Evolutionary conservation across 805 yeast species (phyloP), one percentile per base, ranked within the genome.

Genomic region (Metschnikowia lochheadii): DNA sequence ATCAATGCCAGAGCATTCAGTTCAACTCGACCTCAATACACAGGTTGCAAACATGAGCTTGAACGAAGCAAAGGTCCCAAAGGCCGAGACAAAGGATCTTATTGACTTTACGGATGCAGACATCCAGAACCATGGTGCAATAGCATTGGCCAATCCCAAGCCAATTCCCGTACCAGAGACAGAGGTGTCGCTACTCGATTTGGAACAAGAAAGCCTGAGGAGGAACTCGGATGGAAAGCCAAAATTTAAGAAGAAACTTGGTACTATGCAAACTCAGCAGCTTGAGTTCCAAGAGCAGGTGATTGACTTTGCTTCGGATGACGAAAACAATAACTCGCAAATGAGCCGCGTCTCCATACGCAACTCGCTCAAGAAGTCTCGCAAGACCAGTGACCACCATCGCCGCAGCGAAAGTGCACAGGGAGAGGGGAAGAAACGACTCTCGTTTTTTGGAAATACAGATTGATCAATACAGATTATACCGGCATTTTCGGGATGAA

Each of bases 301-400:
- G 3, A 67, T 74, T 49, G 78, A 74, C 55, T 74, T 72, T 64
- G 78, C 73, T 1, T 71, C 76, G 11, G 78, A 74, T 53, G 77
- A 74, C 54, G 78, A 74, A 49, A 69, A 67, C 49, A 63, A 66
- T 44, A 63, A 63, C 14, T 67, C 73, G 1, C 59, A 59, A 21
- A 68, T 74, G 77, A 73, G 62, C 56, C 56, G 78, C 15, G 57
- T 74, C 33, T 64, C 75, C 11, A 74, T 74, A 38, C 58, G 78
- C 49, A 65, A 66, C 40, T 69, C 77, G 5, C 61, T 74, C 47
- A 67, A 60, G 57, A 66, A 66, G 51, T 45, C 62, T 3, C 59
- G 70, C 43, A 66, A 62, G 48, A 55, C 66, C 17, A 47, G 55
- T n/a, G 59, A 65, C 38, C 73, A 69, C 41, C 61, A 62, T 51